Evolutionary conservation across 352 stramenopile genomes (phyloP), one percentile per base, ranked within the genome.

Genomic region (Phytophthora rubi): DNA sequence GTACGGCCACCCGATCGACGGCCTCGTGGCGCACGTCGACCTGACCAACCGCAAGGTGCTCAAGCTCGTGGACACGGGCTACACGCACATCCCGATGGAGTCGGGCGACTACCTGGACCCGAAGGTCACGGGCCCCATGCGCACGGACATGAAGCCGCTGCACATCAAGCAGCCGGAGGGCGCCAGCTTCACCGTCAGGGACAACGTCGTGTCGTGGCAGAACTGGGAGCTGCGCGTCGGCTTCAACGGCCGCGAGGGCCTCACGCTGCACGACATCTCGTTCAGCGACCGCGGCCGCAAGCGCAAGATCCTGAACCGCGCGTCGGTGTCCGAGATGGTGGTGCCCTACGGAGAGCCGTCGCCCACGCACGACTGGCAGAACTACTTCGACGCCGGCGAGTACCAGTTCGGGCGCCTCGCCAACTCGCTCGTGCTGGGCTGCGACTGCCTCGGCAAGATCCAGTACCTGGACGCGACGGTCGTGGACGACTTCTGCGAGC

Each of bases 331-430:
- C 5, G 88, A 97, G 73, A 97, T 97, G 90, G 85, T 91, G 35
- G 90, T 97, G 28, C 88, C 90, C 0, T 96, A 97, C 59, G 88
- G 78, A 1, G 87, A 96, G 68, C 87, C 87, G 0, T 73, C 77
- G 26, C 75, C 84, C 6, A 92, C 88, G 2, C 88, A 87, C 65
- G 76, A 85, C 51, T 85, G 88, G 62, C 92, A 96, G 57, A 94
- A 92, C 73, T 92, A 91, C 62, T 96, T 97, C 57, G 89, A 97
- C 62, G 90, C 92, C 1, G 84, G 86, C 39, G 87, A 96, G 63
- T 94, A 92, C 62, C 83, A 89, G 56, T 83, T 92, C 35, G 87
- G 87, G 3, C 88, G 81, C 33, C 91, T 90, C 48, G 79, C 87
- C 16, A 95, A 93, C 64, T 92, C 82, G 47, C 75, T 95, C 9